Percentiles rank a stretch among this genome's conserved stretches.
phyloP scores from a whole-genome alignment of 345 rosid species.

The Salix viminalis region DNA sequence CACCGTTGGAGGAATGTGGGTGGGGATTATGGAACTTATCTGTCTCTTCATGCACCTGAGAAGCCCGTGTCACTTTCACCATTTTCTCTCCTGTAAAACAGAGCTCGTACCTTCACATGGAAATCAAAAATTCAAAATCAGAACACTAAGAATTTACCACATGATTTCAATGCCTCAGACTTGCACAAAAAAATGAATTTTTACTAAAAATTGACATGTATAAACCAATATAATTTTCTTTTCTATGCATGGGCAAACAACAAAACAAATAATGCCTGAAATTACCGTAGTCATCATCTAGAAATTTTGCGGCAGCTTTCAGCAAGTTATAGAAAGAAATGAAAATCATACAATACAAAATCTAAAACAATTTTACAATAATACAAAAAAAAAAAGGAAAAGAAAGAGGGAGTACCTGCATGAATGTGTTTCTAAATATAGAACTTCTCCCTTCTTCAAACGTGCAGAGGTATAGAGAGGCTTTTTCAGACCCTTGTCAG shows the following conservation, averaged over 20 bases:
- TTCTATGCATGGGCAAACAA: too few species aligned
- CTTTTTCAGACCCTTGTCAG: constrained; percentile 96
- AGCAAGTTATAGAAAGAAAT: too few species aligned
- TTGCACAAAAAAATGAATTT: neutral
- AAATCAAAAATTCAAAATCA: constrained; percentile 3
- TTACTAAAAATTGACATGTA: neutral
- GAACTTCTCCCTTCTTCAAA: constrained; percentile 93
- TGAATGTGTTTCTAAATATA: constrained; percentile 90
- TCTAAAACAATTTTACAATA: neutral
- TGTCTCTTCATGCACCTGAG: constrained; percentile 58
- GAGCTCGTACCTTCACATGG: constrained; percentile 72
- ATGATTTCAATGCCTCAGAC: constrained; percentile 4
- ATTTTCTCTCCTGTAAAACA: constrained; percentile 85
- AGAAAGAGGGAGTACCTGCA: constrained; percentile 61
- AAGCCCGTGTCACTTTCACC: constrained; percentile 48
- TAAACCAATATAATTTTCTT: too few species aligned
- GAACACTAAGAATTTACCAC: neutral
- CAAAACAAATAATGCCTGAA: too few species aligned
- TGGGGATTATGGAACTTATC: constrained; percentile 67
- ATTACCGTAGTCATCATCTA: too few species aligned
- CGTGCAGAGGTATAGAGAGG: constrained; percentile 95
- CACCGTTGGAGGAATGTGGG: constrained; percentile 57
- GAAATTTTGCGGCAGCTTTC: too few species aligned
- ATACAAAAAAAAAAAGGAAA: neutral
- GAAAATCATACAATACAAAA: neutral